A percentile compares a stretch with the other conserved stretches of the same genome.
phyloP scores from a whole-genome alignment of 129 eudicot genomes.

The Artemisia annua region DNA sequence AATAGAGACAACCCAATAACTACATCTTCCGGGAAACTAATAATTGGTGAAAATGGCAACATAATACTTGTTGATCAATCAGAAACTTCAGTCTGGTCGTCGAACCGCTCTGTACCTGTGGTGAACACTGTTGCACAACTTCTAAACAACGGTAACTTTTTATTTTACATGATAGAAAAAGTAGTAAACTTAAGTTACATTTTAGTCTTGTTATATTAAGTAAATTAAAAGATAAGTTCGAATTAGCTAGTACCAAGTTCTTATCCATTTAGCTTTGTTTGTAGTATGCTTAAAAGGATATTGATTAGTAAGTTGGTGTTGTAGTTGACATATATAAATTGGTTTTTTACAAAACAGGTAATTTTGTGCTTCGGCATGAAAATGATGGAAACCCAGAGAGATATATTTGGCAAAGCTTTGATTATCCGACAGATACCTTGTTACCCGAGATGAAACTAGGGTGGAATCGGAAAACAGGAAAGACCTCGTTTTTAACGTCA shows the following conservation, averaged over 20 bases:
- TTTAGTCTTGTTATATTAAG: too few relatives aligned
- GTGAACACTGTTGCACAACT: slow-evolving; percentile 49
- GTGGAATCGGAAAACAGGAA: slow-evolving; percentile 45
- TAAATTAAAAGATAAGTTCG: too few relatives aligned
- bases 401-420: slow-evolving; percentile 66
- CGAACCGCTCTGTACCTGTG: slow-evolving; percentile 29
- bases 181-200: too few relatives aligned
- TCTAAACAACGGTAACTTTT: slow-evolving; percentile 49
- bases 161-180: not conserved
- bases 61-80: slow-evolving; percentile 25
- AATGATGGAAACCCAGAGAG: slow-evolving; percentile 29
- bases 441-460: slow-evolving; percentile 70
- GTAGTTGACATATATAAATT: too few relatives aligned
- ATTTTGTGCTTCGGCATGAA: slow-evolving; percentile 43
- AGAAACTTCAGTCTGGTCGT: slow-evolving; percentile 39
- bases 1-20: slow-evolving; percentile 61
- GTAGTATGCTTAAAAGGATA: too few relatives aligned
- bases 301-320: too few relatives aligned
- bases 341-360: too few relatives aligned
- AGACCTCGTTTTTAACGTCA: slow-evolving; percentile 38
- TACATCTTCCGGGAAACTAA: slow-evolving; percentile 33
- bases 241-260: too few relatives aligned
- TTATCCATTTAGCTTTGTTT: too few relatives aligned
- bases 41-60: slow-evolving; percentile 41
- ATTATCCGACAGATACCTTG: slow-evolving; percentile 60